A percentile compares a stretch with the other conserved stretches of the same genome.
Evolutionary conservation across 768 basidiomycete species (phyloP).

Genomic region (Termitomyces heimii): DNA sequence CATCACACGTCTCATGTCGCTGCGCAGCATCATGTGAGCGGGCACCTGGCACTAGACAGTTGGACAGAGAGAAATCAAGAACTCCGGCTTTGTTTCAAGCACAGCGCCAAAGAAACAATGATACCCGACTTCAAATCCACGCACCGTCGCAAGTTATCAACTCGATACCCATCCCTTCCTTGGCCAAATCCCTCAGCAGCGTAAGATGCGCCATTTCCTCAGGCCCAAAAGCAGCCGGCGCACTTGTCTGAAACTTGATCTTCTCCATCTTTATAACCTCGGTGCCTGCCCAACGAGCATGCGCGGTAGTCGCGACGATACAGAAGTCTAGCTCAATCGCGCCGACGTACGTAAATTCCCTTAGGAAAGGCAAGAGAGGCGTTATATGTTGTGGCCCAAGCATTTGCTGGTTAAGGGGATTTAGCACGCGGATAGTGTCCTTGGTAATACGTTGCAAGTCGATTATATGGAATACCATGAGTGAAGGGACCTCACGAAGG

Average conservation of each 20-base stretch:
- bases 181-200: constrained; percentile 1
- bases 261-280: constrained; percentile 3
- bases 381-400: background rate
- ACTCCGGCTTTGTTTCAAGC: background rate
- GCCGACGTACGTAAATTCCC: constrained; percentile 8
- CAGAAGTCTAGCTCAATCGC: constrained; percentile 3
- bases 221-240: background rate
- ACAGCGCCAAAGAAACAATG: background rate
- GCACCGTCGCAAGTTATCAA: constrained; percentile 2
- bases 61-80: background rate
- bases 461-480: constrained; percentile 8
- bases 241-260: constrained; percentile 4
- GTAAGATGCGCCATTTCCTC: constrained; percentile 1
- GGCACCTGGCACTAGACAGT: background rate
- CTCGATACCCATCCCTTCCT: constrained; percentile 3
- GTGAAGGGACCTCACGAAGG: constrained; percentile 10
- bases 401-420: constrained; percentile 7
- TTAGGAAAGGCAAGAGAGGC: constrained; percentile 6
- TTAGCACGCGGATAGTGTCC: constrained; percentile 9
- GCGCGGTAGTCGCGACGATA: constrained; percentile 6
- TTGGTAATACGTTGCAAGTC: constrained; percentile 11
- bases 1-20: background rate
- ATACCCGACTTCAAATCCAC: constrained; percentile 1
- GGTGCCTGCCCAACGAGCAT: constrained; percentile 6
- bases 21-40: background rate